A percentile compares a stretch with the other conserved stretches of the same genome.
These are phyloP conservation scores for Colletotrichum tanaceti DNA, from an alignment of 2,329 filamentous ascomycete genomes.

Conservation along the genomic window DNA sequence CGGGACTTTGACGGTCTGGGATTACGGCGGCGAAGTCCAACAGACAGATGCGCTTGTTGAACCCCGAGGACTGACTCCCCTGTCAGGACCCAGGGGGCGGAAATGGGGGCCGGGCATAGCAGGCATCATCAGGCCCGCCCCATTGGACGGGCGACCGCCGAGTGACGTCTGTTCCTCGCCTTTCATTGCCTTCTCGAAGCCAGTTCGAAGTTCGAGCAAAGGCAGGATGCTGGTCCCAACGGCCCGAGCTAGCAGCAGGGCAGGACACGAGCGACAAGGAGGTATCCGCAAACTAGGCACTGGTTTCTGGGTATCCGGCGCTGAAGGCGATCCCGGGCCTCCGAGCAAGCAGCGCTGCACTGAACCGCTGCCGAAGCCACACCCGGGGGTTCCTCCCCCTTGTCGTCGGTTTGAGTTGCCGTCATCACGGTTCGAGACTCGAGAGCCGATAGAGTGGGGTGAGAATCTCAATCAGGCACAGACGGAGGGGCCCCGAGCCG, in stretches of 20 bases:
- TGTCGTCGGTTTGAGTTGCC: constrained; percentile 11
- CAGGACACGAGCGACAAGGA: constrained; percentile 4
- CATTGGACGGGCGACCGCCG: constrained; percentile 19
- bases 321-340: constrained; percentile 25
- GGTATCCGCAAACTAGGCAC: constrained; percentile 30
- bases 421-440: neutral
- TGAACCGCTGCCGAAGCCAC: constrained; percentile 31
- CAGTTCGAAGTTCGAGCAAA: constrained; percentile 35
- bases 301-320: constrained; percentile 37
- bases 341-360: constrained; percentile 17
- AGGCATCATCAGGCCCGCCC: constrained; percentile 8
- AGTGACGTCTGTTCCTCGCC: constrained; percentile 26
- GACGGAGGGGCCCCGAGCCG: neutral
- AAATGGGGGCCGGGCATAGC: constrained; percentile 7
- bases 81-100: constrained; percentile 18
- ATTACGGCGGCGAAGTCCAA: neutral
- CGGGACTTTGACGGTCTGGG: neutral
- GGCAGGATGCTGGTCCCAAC: neutral
- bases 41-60: too few relatives aligned
- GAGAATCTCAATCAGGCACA: constrained; percentile 3
- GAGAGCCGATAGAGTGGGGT: neutral
- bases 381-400: constrained; percentile 28
- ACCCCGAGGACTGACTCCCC: neutral
- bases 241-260: constrained; percentile 3
- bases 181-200: constrained; percentile 30